Evolutionary conservation across 805 yeast species (phyloP).

Genomic region (Wickerhamomyces silvicola): DNA sequence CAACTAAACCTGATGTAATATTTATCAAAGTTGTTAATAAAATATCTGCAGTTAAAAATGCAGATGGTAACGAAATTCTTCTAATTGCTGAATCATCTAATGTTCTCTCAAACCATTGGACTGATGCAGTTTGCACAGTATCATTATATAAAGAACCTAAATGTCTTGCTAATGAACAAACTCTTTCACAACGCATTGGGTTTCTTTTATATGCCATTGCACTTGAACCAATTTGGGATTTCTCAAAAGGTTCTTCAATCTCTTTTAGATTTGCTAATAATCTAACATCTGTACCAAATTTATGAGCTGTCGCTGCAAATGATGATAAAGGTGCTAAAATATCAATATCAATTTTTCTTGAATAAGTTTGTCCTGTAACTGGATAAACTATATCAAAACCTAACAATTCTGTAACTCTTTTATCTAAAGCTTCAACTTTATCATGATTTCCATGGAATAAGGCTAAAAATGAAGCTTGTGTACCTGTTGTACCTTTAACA

Average conservation of each 20-base stretch:
- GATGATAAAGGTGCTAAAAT: conserved; percentile 88
- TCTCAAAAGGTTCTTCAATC: conserved; percentile 97
- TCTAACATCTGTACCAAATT: conserved; percentile 95
- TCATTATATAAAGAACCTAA: conserved; percentile 86
- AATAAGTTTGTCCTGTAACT: conserved; percentile 98
- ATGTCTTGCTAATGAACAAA: conserved; percentile 96
- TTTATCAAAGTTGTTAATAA: conserved; percentile 82
- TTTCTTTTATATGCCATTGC: conserved; percentile 99
- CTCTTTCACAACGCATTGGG: conserved; percentile 99
- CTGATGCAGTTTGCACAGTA: conserved; percentile 94
- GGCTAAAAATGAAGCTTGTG: conserved; percentile 93
- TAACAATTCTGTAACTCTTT: conserved; percentile 83
- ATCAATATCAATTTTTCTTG: conserved; percentile 96
- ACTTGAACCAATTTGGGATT: conserved; percentile 94
- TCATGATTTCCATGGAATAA: conserved; percentile 96
- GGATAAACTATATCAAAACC: conserved; percentile 97
- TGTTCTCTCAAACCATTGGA: conserved; percentile 99
- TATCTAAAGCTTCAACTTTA: conserved; percentile 88
- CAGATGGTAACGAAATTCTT: conserved; percentile 93
- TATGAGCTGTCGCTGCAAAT: conserved; percentile 93
- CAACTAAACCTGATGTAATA: conserved; percentile 92
- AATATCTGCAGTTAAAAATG: conserved; percentile 93
- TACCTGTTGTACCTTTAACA: conserved; percentile 98
- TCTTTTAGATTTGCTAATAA: conserved; percentile 94
- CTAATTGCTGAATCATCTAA: conserved; percentile 97